Percentiles rank a stretch among this genome's conserved stretches.
Conservation (phyloP, 805 yeast species). For the Blastobotrys mokoenaii region DNA sequence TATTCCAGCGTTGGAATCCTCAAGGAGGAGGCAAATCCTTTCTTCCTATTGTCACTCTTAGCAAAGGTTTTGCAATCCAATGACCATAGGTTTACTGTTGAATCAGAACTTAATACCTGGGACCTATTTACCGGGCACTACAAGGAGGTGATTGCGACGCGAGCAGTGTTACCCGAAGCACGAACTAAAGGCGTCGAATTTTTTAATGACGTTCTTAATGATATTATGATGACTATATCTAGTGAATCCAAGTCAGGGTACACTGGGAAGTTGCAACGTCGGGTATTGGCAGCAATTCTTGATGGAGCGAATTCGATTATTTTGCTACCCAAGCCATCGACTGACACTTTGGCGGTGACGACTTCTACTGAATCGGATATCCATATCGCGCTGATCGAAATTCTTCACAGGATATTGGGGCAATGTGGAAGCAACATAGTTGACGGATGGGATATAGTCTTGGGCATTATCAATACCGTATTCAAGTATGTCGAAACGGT, state of each 20-base stretch:
- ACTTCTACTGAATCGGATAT: slow-evolving; percentile 55
- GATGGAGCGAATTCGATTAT: slow-evolving; percentile 27
- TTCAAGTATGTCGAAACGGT: slow-evolving; percentile 10
- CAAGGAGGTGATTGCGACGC: slow-evolving; percentile 36
- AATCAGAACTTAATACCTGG: slow-evolving; percentile 39
- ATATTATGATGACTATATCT: slow-evolving; percentile 26
- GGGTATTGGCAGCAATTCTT: slow-evolving; percentile 42
- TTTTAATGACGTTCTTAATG: slow-evolving; percentile 33
- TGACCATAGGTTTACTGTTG: slow-evolving; percentile 36
- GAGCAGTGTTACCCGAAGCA: slow-evolving; percentile 35
- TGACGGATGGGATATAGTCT: slow-evolving; percentile 67
- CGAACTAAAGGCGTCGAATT: slow-evolving; percentile 43
- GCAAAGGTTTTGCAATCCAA: slow-evolving; percentile 46
- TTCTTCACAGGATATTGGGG: slow-evolving; percentile 66
- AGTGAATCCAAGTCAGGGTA: not conserved
- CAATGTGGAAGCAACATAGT: slow-evolving; percentile 57
- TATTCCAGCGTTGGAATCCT: not conserved
- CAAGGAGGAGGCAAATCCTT: slow-evolving; percentile 12
- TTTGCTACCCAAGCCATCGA: slow-evolving; percentile 9
- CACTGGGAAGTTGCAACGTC: slow-evolving; percentile 18
- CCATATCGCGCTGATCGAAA: slow-evolving; percentile 50
- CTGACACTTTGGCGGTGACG: slow-evolving; percentile 6
- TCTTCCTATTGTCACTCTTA: slow-evolving; percentile 45
- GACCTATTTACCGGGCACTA: slow-evolving; percentile 37
- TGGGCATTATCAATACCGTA: slow-evolving; percentile 39